Conservation (phyloP, 2,329 filamentous ascomycete genomes). For the Nectriaceae sp. region DNA sequence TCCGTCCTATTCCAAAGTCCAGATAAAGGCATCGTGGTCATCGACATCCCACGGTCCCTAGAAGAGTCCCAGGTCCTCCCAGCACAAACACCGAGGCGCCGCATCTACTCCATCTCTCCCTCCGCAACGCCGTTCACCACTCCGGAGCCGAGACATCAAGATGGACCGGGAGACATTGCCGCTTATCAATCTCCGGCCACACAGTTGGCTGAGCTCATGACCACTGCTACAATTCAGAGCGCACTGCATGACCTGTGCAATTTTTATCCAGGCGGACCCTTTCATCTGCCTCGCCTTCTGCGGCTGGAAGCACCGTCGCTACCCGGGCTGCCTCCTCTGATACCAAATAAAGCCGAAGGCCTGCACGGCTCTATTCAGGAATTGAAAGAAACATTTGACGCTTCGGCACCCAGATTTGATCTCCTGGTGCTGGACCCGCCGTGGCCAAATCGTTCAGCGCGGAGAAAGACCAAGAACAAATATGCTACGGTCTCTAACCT, state of each 20-base stretch:
- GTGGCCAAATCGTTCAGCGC: slow-evolving; percentile 78
- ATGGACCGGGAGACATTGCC: slow-evolving; percentile 12
- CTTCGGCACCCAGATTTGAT: slow-evolving; percentile 57
- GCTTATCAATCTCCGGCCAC: slow-evolving; percentile 43
- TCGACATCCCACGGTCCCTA: slow-evolving; percentile 72
- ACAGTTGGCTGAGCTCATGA: slow-evolving; percentile 58
- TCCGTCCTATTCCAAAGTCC: slow-evolving; percentile 36
- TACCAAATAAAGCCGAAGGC: slow-evolving; percentile 46
- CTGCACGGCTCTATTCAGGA: slow-evolving; percentile 52
- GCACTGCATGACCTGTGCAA: slow-evolving; percentile 43
- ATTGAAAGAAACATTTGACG: slow-evolving; percentile 42
- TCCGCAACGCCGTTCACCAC: slow-evolving; percentile 49
- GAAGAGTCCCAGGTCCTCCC: slow-evolving; percentile 62
- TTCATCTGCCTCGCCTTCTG: slow-evolving; percentile 45
- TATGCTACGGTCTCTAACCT: slow-evolving; percentile 50
- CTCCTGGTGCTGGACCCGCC: slow-evolving; percentile 75
- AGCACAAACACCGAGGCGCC: slow-evolving; percentile 36
- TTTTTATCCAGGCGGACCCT: slow-evolving; percentile 43
- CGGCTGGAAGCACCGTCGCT: slow-evolving; percentile 10
- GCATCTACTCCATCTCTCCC: slow-evolving; percentile 49
- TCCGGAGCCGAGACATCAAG: slow-evolving; percentile 50
- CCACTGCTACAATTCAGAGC: slow-evolving; percentile 44
- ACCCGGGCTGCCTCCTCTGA: slow-evolving; percentile 20
- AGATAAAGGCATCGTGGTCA: slow-evolving; percentile 51
- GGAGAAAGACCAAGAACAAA: slow-evolving; percentile 51